phyloP scores from a whole-genome alignment of 2,329 filamentous ascomycete genomes.

The Pyrenochaeta sp. region DNA sequence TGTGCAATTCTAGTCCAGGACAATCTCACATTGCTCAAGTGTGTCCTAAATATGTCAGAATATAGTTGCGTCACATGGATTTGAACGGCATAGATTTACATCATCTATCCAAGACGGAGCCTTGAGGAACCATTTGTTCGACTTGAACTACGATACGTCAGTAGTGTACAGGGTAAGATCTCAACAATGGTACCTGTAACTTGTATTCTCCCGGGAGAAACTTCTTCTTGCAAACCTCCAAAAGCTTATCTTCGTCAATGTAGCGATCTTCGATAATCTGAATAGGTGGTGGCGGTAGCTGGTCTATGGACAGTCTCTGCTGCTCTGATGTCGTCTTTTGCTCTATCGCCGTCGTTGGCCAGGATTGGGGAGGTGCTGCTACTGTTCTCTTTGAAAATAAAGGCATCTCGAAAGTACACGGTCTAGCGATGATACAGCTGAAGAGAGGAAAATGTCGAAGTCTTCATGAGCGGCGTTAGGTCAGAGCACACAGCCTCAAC shows the following conservation, averaged over 20 bases:
- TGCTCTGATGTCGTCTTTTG: background rate
- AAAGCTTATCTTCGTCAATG: constrained; percentile 24
- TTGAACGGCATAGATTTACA: background rate
- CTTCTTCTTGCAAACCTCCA: constrained; percentile 11
- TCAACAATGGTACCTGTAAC: constrained; percentile 7
- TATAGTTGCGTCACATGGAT: no score
- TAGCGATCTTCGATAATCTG: constrained; percentile 31
- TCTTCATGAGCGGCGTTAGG: no score
- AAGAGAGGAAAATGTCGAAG: no score
- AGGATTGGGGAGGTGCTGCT: no score
- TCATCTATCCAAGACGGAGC: constrained; percentile 12
- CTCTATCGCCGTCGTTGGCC: no score
- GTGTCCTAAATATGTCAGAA: constrained; percentile 4
- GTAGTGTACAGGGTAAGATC: background rate
- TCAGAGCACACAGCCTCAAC: background rate
- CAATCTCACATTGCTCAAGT: constrained; percentile 13
- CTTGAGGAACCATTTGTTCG: constrained; percentile 12
- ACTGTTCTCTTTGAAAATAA: no score
- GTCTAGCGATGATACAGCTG: background rate
- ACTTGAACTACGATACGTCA: constrained; percentile 7
- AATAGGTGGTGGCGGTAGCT: no score
- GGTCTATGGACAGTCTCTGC: no score
- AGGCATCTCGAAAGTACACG: background rate
- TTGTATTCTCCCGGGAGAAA: constrained; percentile 19
- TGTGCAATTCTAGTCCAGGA: background rate